Conservation (phyloP, 495 filamentous ascomycete genomes). For the Aspergillus incahuasiensis region DNA sequence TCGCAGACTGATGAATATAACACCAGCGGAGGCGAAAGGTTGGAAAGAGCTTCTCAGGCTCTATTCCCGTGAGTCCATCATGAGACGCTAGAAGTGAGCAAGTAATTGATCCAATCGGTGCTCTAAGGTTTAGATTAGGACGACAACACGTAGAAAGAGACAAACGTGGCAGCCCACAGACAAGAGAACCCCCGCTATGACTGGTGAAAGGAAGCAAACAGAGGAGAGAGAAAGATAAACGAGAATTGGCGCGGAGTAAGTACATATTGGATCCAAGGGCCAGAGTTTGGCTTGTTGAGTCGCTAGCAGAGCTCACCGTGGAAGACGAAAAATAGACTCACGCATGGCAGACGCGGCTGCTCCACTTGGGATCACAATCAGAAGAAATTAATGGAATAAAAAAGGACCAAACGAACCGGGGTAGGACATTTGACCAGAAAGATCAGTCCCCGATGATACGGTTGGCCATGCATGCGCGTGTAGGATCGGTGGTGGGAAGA, state of each 20-base stretch:
- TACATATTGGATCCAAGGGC: conserved; percentile 3
- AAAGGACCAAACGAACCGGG: conserved; percentile 8
- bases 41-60: neutral
- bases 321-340: conserved; percentile 18
- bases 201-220: conserved; percentile 1
- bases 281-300: conserved; percentile 12
- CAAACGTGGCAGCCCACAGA: conserved; percentile 14
- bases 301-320: conserved; percentile 9
- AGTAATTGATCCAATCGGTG: neutral
- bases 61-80: conserved; percentile 9
- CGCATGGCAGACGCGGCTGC: conserved; percentile 17
- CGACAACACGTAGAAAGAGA: neutral
- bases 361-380: conserved; percentile 18
- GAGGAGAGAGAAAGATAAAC: neutral
- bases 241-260: conserved; percentile 5
- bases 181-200: conserved; percentile 14
- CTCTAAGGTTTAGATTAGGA: neutral
- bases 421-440: conserved; percentile 7
- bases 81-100: neutral
- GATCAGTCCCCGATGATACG: conserved; percentile 10
- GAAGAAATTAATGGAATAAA: conserved; percentile 12
- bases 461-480: conserved; percentile 1
- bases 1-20: neutral
- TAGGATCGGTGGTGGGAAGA: neutral
- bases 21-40: neutral